phyloP scores from a whole-genome alignment of 2,329 filamentous ascomycete species.

The Curvularia lunata region DNA sequence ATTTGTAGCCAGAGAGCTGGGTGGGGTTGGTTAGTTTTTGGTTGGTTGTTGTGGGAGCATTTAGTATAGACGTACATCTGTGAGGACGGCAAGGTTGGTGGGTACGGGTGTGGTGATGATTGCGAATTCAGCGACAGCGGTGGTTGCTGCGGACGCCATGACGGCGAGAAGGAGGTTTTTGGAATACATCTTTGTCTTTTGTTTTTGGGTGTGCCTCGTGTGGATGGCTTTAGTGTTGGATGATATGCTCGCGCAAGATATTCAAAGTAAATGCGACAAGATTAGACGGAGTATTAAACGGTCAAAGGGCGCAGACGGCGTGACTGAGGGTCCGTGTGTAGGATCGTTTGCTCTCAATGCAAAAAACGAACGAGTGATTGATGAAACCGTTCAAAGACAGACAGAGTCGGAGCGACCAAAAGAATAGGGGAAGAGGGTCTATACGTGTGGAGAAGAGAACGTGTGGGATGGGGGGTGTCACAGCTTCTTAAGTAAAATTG shows the following conservation, averaged over 20 bases:
- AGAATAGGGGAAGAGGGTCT: background rate
- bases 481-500: constrained; percentile 4
- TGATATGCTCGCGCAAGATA: background rate
- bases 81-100: constrained; percentile 24
- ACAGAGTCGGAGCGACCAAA: background rate
- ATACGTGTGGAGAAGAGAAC: background rate
- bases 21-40: background rate
- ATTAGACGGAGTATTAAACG: background rate
- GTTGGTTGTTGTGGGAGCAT: background rate
- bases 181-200: constrained; percentile 23
- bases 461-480: background rate
- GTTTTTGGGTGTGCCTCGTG: background rate
- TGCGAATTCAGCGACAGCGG: constrained; percentile 30
- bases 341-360: background rate
- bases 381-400: background rate
- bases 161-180: constrained; percentile 26
- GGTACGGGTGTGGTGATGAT: constrained; percentile 26
- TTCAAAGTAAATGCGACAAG: background rate
- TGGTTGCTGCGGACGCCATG: constrained; percentile 26
- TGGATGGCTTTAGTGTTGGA: background rate
- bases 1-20: constrained; percentile 25
- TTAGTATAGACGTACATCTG: constrained; percentile 22
- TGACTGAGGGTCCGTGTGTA: background rate
- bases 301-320: background rate
- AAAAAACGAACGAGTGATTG: background rate